These are phyloP conservation scores for Clonostachys byssicola DNA, from an alignment of 2,329 filamentous ascomycete genomes.

Conservation along the genomic window DNA sequence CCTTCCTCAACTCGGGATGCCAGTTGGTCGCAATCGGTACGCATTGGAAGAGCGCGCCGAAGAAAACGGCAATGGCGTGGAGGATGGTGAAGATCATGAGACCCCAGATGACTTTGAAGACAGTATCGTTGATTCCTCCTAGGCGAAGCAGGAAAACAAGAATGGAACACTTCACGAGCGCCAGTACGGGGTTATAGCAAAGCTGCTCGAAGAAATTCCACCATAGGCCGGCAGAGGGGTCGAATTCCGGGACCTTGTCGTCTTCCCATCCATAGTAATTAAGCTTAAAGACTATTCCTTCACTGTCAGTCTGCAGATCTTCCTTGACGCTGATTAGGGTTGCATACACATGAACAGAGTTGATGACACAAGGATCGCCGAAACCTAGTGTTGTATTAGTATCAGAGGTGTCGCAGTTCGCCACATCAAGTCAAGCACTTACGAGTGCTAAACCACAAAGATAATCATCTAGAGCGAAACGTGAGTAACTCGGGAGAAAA, in stretches of 20 bases:
- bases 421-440: conserved; percentile 1
- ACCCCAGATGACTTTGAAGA: conserved; percentile 13
- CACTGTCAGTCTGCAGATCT: neutral
- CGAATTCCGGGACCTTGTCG: conserved; percentile 7
- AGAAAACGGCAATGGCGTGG: conserved; percentile 26
- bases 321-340: neutral
- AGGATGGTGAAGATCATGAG: conserved; percentile 26
- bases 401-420: neutral
- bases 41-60: conserved; percentile 33
- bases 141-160: conserved; percentile 40
- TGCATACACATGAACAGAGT: conserved; percentile 1
- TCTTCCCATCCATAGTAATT: conserved; percentile 20
- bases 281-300: conserved; percentile 14
- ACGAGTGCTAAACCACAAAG: conserved; percentile 16
- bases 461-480: conserved; percentile 12
- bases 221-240: conserved; percentile 9
- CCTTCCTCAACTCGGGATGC: conserved; percentile 14
- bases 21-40: conserved; percentile 26
- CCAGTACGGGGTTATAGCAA: conserved; percentile 39
- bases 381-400: conserved; percentile 2
- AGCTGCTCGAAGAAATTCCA: conserved; percentile 32
- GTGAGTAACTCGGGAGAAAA: neutral
- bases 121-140: conserved; percentile 22
- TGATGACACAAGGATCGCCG: conserved; percentile 9
- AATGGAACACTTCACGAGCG: conserved; percentile 37